Conservation (phyloP, 306 rosid genomes). For the Cicer arietinum region DNA sequence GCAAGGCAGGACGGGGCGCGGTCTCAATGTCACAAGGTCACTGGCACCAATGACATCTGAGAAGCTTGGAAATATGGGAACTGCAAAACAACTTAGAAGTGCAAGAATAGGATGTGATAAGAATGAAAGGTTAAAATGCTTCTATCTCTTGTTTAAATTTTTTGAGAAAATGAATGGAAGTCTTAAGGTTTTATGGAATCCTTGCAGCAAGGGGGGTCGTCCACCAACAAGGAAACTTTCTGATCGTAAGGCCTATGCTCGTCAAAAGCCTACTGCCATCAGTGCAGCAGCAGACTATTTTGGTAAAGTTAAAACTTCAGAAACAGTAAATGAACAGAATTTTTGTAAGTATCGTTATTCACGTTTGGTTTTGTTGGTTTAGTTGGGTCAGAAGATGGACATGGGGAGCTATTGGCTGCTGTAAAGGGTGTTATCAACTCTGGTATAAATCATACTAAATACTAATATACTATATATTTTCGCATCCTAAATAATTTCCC, state of each 20-base stretch:
- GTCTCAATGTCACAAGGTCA: conserved; percentile 69
- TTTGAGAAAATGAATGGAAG: conserved; percentile 37
- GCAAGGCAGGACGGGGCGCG: conserved; percentile 96
- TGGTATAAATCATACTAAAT: conserved; percentile 58
- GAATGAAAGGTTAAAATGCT: conserved; percentile 72
- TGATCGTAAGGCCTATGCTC: conserved; percentile 90
- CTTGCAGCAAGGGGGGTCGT: conserved; percentile 96
- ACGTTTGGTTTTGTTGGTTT: conserved; percentile 51
- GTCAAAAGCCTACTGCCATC: conserved; percentile 79
- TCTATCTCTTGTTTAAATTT: conserved; percentile 39
- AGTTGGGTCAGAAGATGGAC: conserved; percentile 94
- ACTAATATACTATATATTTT: conserved; percentile 38
- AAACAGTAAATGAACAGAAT: conserved; percentile 27
- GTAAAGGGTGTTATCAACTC: conserved; percentile 75
- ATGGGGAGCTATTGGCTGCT: conserved; percentile 91
- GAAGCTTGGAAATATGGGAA: conserved; percentile 77
- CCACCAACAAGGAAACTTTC: conserved; percentile 96
- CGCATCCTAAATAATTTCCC: conserved; percentile 30
- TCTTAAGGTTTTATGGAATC: conserved; percentile 50
- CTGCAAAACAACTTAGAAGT: conserved; percentile 97
- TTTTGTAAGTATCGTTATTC: conserved; percentile 44
- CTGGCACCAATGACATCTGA: conserved; percentile 71
- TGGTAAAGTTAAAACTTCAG: conserved; percentile 58
- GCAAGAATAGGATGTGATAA: conserved; percentile 82
- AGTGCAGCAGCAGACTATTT: conserved; percentile 79